Conservation (phyloP, 257 asterid species). For the Verbena officinalis region DNA sequence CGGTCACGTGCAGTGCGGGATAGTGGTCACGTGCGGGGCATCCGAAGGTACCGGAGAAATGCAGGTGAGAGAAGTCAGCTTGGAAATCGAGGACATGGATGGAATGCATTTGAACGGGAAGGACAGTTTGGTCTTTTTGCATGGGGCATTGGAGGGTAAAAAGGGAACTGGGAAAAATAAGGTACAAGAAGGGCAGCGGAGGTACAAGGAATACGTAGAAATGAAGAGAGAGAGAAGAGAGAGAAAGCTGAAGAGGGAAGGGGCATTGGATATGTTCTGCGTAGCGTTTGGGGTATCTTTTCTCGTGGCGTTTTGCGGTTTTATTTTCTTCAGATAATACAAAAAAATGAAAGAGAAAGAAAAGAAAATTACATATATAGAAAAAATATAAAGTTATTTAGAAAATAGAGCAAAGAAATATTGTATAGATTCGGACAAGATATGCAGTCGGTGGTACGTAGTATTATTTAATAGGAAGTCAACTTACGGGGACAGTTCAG, state of each 20-base stretch:
- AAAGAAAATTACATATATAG: no score
- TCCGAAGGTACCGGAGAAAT: slow-evolving; percentile 58
- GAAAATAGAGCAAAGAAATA: background rate
- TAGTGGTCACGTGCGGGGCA: slow-evolving; percentile 67
- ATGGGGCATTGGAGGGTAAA: slow-evolving; percentile 65
- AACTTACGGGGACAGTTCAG: slow-evolving; percentile 24
- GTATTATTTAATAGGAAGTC: background rate
- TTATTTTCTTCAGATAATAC: slow-evolving; percentile 24
- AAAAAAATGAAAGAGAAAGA: background rate
- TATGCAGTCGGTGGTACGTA: background rate
- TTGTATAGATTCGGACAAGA: background rate
- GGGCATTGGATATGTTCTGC: slow-evolving; percentile 57
- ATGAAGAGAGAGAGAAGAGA: slow-evolving; percentile 62
- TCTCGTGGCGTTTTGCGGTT: slow-evolving; percentile 48
- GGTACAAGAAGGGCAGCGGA: slow-evolving; percentile 46
- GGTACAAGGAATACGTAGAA: slow-evolving; percentile 49
- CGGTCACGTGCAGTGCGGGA: slow-evolving; percentile 56
- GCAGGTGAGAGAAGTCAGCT: slow-evolving; percentile 82
- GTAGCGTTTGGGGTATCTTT: slow-evolving; percentile 61
- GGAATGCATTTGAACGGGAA: slow-evolving; percentile 75
- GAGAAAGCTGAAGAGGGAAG: slow-evolving; percentile 59
- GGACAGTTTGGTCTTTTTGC: slow-evolving; percentile 76
- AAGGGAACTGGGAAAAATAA: slow-evolving; percentile 51
- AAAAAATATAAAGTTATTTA: background rate
- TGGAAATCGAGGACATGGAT: slow-evolving; percentile 80